Conservation (phyloP, 192 early-diverging fungal species). For the Polychytrium aggregatum region DNA sequence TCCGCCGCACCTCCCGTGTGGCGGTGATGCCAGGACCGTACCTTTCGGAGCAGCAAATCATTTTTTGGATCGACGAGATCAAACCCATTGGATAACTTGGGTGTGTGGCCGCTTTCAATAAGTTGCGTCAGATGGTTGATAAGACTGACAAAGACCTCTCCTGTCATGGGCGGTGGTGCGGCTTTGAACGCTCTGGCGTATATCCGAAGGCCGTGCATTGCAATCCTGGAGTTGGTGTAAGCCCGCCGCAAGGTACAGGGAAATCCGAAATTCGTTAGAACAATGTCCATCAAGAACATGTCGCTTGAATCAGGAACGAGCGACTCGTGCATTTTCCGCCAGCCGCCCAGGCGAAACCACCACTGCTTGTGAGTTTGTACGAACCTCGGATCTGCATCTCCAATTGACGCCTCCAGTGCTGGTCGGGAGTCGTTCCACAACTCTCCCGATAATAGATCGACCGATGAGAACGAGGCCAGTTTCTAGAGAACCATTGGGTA, state of each 20-base stretch:
- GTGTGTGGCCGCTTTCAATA: slow-evolving; percentile 15
- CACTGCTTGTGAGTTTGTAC: neutral
- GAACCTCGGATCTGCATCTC: slow-evolving; percentile 28
- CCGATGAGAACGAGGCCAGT: slow-evolving; percentile 23
- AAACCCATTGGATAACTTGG: slow-evolving; percentile 19
- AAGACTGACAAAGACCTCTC: slow-evolving; percentile 33
- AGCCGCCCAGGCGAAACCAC: neutral
- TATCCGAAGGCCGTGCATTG: slow-evolving; percentile 17
- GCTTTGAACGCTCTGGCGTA: slow-evolving; percentile 32
- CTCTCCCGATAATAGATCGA: slow-evolving; percentile 34
- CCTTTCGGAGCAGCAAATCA: slow-evolving; percentile 3
- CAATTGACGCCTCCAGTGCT: slow-evolving; percentile 17
- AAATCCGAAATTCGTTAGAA: no score
- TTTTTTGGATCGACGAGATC: slow-evolving; percentile 24
- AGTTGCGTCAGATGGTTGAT: slow-evolving; percentile 17
- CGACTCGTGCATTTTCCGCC: neutral
- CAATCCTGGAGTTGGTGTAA: slow-evolving; percentile 11
- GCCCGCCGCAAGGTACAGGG: no score
- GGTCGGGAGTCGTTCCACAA: slow-evolving; percentile 35
- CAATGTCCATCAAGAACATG: no score
- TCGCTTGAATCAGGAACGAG: no score
- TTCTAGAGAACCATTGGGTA: slow-evolving; percentile 8
- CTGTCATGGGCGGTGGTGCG: slow-evolving; percentile 35
- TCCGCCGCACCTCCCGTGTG: no score
- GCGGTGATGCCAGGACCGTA: no score